These are phyloP conservation scores for Caryopteris hybrid DNA, from an alignment of 305 asterid genomes.

Conservation along the genomic window DNA sequence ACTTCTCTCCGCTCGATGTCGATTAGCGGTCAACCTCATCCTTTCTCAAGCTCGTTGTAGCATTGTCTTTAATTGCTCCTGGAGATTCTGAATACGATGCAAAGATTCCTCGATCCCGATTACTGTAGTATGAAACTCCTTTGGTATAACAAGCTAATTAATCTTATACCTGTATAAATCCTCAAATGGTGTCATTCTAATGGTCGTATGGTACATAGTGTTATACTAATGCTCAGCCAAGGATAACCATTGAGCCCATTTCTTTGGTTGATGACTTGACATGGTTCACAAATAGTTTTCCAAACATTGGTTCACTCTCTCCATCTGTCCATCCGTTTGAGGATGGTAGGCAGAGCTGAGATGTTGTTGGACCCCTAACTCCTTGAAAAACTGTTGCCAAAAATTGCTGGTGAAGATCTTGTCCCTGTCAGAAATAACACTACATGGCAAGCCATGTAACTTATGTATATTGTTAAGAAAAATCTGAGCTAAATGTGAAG, in stretches of 20 bases:
- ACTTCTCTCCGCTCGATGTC: not conserved
- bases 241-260: not conserved
- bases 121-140: not conserved
- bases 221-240: slow-evolving; percentile 11
- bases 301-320: not conserved
- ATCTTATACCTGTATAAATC: not conserved
- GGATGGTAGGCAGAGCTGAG: not conserved
- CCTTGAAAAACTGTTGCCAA: not conserved
- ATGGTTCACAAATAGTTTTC: not conserved
- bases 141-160: not conserved
- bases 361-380: not conserved
- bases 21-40: not conserved
- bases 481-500: not conserved
- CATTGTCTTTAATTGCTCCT: not conserved
- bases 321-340: not conserved
- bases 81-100: not conserved
- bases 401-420: not conserved
- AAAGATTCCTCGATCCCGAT: not conserved
- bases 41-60: not conserved
- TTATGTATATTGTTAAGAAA: not conserved
- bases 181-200: not conserved
- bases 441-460: not conserved
- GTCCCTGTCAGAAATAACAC: not conserved
- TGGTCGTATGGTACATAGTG: not conserved
- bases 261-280: not conserved